Base-by-base conservation (phyloP, 2,329 filamentous ascomycete genomes). In the Ramularia endophylla region DNA sequence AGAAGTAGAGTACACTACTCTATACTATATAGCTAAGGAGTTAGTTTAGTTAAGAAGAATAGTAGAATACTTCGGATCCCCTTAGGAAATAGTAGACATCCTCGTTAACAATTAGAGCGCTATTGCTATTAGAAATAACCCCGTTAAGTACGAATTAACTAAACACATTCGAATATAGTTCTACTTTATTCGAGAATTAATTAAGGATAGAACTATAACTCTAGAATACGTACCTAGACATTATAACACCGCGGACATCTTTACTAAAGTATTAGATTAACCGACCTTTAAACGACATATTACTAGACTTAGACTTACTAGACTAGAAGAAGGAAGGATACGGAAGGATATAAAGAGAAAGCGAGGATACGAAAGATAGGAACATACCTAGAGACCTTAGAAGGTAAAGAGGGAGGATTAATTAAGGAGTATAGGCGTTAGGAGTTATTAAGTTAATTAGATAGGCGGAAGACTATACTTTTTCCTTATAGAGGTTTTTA, bases 231-330 rank as follows among this genome's bases (percentile, higher is more conserved):
- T 31, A 12, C 7, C 27, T 32, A 31, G 37, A 39, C 20, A 12
- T n/a, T 31, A 28, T 30, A 39, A 32, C 18, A 39, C 27, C 7
- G 17, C 27, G 27, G 37, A 39, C 12, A 39, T 39, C 13, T 39
- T 39, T 39, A 39, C 27, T 31, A 39, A 39, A 20, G 37, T 18
- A 20, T 28, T 39, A 39, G 37, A 39, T 8, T 31, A 32, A 31
- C 1, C 12, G 27, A 39, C 27, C 3, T 39, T 39, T 12, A n/a
- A n/a, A n/a, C n/a, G n/a, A n/a, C n/a, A n/a, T n/a, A n/a, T n/a
- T n/a, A n/a, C n/a, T n/a, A n/a, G n/a, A n/a, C n/a, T n/a, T n/a
- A n/a, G n/a, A n/a, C n/a, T n/a, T n/a, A n/a, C n/a, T n/a, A n/a
- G n/a, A n/a, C n/a, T n/a, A n/a, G n/a, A n/a, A n/a, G n/a, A n/a